Percentiles rank a stretch among this genome's conserved stretches.
Conservation (phyloP, 139 green algal genomes). For the Edaphochlamys debaryana region DNA sequence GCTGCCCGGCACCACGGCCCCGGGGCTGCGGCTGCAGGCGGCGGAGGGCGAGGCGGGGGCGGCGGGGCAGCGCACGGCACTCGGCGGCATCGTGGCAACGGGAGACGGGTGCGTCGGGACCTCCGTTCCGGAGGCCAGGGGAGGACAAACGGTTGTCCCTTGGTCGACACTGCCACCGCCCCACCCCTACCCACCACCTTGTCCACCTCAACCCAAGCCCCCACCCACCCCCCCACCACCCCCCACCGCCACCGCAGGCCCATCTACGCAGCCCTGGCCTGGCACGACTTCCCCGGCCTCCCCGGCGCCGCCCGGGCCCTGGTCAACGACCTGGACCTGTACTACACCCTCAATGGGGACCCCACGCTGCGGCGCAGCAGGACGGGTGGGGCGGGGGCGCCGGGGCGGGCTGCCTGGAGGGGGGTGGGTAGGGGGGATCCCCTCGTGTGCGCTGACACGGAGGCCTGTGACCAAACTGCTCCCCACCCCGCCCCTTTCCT, state of each 20-base stretch:
- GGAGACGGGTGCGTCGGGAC: background rate
- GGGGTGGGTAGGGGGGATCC: background rate
- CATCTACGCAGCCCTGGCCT: background rate
- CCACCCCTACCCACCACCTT: too few relatives aligned
- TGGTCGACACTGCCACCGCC: too few relatives aligned
- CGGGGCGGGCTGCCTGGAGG: too few relatives aligned
- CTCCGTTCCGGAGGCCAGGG: too few relatives aligned
- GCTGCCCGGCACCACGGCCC: background rate
- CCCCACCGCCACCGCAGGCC: background rate
- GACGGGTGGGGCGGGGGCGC: background rate
- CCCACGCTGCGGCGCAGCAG: background rate
- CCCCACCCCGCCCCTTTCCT: too few relatives aligned
- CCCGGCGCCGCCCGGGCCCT: background rate
- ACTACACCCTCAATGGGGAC: background rate
- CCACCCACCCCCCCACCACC: background rate
- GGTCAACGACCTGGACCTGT: slow-evolving; percentile 10
- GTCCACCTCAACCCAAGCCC: background rate
- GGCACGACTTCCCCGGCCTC: slow-evolving; percentile 1
- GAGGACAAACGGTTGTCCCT: too few relatives aligned
- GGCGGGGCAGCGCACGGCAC: background rate
- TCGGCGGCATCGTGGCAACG: background rate
- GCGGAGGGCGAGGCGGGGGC: background rate
- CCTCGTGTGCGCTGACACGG: too few relatives aligned
- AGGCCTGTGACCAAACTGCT: too few relatives aligned
- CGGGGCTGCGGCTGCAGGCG: background rate